Conservation (phyloP, 2,329 filamentous ascomycete species). For the Chrysoporthe austroafricana region DNA sequence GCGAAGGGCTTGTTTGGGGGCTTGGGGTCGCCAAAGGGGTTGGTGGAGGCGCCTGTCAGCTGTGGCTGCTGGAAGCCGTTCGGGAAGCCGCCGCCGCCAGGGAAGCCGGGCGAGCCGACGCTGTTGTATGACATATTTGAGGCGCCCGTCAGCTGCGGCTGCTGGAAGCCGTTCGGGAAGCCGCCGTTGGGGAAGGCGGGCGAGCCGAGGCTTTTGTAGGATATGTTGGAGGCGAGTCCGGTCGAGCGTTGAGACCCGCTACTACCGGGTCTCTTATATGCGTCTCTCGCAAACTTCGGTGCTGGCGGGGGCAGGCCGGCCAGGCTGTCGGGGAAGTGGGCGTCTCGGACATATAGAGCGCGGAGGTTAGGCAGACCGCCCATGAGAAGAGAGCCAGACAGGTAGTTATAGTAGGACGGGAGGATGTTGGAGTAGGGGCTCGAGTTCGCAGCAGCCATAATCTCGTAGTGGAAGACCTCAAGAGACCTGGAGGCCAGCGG, state of each 20-base stretch:
- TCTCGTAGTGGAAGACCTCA: slow-evolving; percentile 78
- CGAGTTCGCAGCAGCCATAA: slow-evolving; percentile 63
- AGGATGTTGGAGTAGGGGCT: slow-evolving; percentile 62
- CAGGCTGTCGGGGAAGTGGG: slow-evolving; percentile 79
- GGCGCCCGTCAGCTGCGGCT: slow-evolving; percentile 14
- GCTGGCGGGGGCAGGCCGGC: slow-evolving; percentile 69
- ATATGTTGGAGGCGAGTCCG: slow-evolving; percentile 29
- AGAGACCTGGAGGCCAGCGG: slow-evolving; percentile 72
- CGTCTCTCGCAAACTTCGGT: slow-evolving; percentile 45
- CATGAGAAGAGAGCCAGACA: slow-evolving; percentile 79
- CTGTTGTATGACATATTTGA: slow-evolving; percentile 29
- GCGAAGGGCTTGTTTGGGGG: slow-evolving; percentile 32
- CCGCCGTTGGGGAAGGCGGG: slow-evolving; percentile 30
- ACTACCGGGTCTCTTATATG: slow-evolving; percentile 40
- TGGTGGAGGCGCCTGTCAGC: slow-evolving; percentile 5
- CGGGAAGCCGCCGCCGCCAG: slow-evolving; percentile 22
- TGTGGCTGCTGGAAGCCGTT: slow-evolving; percentile 20
- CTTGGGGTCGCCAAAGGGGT: slow-evolving; percentile 3
- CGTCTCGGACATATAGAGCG: slow-evolving; percentile 84
- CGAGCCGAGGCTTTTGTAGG: slow-evolving; percentile 30
- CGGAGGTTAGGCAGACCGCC: slow-evolving; percentile 74
- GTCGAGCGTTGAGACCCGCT: slow-evolving; percentile 37
- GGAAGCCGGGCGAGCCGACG: slow-evolving; percentile 32
- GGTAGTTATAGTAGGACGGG: slow-evolving; percentile 78
- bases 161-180: slow-evolving; percentile 22